Percentiles rank a stretch among this genome's conserved stretches.
Evolutionary conservation across 2,329 filamentous ascomycete genomes (phyloP).

Genomic region (Alternaria ethzedia): DNA sequence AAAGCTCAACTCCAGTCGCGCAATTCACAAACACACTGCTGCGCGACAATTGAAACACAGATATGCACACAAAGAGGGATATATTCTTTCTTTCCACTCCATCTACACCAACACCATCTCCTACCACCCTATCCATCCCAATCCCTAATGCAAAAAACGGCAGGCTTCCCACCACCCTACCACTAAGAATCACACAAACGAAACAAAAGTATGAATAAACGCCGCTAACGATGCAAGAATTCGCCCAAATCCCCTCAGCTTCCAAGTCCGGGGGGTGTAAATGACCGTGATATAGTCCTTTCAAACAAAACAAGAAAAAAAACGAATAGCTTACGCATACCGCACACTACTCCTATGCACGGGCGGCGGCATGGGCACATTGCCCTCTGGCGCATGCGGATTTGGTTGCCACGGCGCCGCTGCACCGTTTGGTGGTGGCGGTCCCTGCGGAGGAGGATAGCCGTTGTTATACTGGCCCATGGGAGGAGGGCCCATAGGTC

Average conservation of each 20-base stretch:
- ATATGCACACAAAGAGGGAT: not conserved
- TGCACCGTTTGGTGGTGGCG: not conserved
- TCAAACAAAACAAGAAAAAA: not conserved
- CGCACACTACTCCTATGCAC: slow-evolving; percentile 21
- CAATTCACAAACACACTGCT: not conserved
- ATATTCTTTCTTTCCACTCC: not conserved
- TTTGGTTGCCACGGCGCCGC: slow-evolving; percentile 2
- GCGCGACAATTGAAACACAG: too few relatives aligned
- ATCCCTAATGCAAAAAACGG: not conserved
- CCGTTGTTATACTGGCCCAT: slow-evolving; percentile 10
- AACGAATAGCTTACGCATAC: slow-evolving; percentile 17
- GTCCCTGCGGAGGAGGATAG: slow-evolving; percentile 3
- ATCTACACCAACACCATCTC: not conserved
- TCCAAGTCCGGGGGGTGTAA: not conserved
- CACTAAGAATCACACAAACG: not conserved
- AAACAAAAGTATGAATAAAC: slow-evolving; percentile 1
- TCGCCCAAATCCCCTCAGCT: not conserved
- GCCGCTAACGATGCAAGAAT: slow-evolving; percentile 9
- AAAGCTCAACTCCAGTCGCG: rapidly evolving
- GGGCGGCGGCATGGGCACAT: slow-evolving; percentile 16
- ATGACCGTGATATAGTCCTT: not conserved
- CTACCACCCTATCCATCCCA: not conserved
- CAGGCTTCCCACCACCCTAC: not conserved
- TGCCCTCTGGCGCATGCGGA: slow-evolving; percentile 6
- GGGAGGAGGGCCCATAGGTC: not conserved